These are phyloP conservation scores for Inonotus obliquus DNA, from an alignment of 1,284 basidiomycete species.

Conservation along the genomic window DNA sequence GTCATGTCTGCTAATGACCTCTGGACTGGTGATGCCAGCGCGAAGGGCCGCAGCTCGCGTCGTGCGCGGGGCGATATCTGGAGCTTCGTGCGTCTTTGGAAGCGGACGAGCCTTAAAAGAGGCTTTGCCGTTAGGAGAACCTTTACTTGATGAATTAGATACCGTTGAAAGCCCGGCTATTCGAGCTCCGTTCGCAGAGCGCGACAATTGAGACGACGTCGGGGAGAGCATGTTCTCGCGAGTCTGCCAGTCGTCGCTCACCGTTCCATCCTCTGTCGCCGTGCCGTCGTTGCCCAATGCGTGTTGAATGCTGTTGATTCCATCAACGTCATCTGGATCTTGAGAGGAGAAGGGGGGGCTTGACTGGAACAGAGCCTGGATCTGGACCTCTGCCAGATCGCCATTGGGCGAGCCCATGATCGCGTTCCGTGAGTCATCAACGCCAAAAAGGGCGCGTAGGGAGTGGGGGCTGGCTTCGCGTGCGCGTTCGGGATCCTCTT, in stretches of 20 bases:
- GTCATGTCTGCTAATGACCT: conserved; percentile 29
- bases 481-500: conserved; percentile 53
- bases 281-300: conserved; percentile 29
- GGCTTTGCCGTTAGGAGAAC: conserved; percentile 36
- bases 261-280: not conserved
- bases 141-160: conserved; percentile 33
- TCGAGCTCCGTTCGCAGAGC: conserved; percentile 5
- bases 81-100: conserved; percentile 53
- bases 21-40: conserved; percentile 35
- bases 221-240: conserved; percentile 18
- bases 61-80: conserved; percentile 73
- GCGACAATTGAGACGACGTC: conserved; percentile 13
- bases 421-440: conserved; percentile 50
- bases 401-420: conserved; percentile 65
- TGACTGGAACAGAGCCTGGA: conserved; percentile 68
- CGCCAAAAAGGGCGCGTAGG: conserved; percentile 62
- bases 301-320: conserved; percentile 21
- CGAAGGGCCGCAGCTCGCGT: conserved; percentile 75
- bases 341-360: conserved; percentile 69
- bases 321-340: conserved; percentile 27
- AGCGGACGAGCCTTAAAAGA: conserved; percentile 69
- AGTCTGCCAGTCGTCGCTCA: conserved; percentile 17
- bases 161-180: not conserved
- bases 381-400: conserved; percentile 67
- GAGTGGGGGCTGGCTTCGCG: conserved; percentile 52